Evolutionary conservation across 768 basidiomycete species (phyloP).

Genomic region (Pluteus cervinus): DNA sequence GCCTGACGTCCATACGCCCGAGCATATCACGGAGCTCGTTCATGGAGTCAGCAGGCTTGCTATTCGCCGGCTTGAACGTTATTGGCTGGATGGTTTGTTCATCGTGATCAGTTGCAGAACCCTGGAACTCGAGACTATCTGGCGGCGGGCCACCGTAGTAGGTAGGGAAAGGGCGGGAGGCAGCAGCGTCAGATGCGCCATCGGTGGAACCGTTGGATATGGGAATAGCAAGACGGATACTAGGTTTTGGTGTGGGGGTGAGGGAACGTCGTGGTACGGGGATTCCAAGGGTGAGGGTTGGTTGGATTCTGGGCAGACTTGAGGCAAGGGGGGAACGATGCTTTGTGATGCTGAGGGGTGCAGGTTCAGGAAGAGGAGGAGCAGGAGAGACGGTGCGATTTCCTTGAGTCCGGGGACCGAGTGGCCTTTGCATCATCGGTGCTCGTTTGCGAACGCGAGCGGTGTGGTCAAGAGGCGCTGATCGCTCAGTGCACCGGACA

Average conservation of each 20-base stretch:
- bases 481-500: conserved; percentile 18
- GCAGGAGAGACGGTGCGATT: conserved; percentile 10
- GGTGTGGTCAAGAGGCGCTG: conserved; percentile 21
- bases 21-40: no score
- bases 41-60: no score
- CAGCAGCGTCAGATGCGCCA: no score
- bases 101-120: no score
- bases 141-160: no score
- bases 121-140: no score
- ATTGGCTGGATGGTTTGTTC: no score
- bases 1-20: no score
- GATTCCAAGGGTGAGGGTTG: conserved; percentile 22
- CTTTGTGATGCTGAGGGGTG: conserved; percentile 13
- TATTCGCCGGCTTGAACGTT: no score
- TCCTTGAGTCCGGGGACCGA: conserved; percentile 46
- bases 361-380: conserved; percentile 7
- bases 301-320: conserved; percentile 15
- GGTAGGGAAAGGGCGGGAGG: no score
- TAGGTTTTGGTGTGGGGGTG: conserved; percentile 23
- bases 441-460: no score
- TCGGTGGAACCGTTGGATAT: conserved; percentile 10
- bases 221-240: conserved; percentile 25
- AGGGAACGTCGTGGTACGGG: conserved; percentile 16
- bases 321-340: conserved; percentile 16
- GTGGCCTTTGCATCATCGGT: conserved; percentile 30